Percentiles rank a stretch among this genome's conserved stretches.
Conservation (phyloP, 345 rosid genomes). For the Corymbia maculata region DNA sequence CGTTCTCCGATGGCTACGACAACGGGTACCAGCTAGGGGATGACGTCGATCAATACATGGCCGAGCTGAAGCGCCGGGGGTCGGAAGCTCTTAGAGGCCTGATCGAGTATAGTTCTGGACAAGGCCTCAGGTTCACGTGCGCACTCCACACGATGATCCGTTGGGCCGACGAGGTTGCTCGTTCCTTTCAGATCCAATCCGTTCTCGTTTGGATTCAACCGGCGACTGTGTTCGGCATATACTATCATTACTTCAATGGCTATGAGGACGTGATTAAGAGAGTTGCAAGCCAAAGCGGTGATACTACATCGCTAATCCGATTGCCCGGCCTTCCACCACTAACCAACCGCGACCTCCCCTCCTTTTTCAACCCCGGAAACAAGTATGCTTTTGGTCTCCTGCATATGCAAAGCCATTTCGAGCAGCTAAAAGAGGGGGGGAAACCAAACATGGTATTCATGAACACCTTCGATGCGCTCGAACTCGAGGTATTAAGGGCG, state of each 20-base stretch:
- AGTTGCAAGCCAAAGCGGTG: background rate
- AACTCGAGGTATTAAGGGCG: background rate
- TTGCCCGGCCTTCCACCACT: conserved; percentile 44
- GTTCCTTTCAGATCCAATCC: conserved; percentile 18
- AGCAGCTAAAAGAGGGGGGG: background rate
- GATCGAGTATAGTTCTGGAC: background rate
- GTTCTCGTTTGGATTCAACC: conserved; percentile 57
- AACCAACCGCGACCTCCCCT: conserved; percentile 34
- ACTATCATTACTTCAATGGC: conserved; percentile 45
- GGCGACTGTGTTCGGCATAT: conserved; percentile 44
- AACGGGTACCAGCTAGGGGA: conserved; percentile 19
- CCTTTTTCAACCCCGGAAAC: conserved; percentile 24
- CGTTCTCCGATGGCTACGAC: conserved; percentile 53
- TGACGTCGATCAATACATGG: conserved; percentile 4
- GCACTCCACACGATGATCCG: conserved; percentile 6
- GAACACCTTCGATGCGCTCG: conserved; percentile 1
- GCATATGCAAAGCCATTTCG: background rate
- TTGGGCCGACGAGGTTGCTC: conserved; percentile 45
- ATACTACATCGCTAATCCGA: background rate
- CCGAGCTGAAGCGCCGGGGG: background rate
- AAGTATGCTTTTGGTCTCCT: background rate
- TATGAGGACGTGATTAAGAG: conserved; percentile 10
- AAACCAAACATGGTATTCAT: background rate
- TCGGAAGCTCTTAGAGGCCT: conserved; percentile 4
- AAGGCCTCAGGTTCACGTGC: background rate